Percentiles rank a stretch among this genome's conserved stretches.
phyloP scores from a whole-genome alignment of 345 rosid species.

The Raphanus raphanistrum region DNA sequence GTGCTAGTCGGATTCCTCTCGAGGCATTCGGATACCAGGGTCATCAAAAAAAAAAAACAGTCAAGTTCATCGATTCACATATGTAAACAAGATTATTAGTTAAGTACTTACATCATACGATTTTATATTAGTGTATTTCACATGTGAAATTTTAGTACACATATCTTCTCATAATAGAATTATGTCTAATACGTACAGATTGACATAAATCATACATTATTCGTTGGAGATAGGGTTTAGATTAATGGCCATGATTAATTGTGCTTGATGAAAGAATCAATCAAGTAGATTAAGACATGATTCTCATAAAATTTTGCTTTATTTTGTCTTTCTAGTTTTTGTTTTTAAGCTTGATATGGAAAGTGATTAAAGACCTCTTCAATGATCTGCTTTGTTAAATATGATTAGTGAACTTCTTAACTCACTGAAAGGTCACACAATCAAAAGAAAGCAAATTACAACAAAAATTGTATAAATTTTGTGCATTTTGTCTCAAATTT shows the following conservation, averaged over 20 bases:
- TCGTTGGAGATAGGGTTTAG: constrained; percentile 20
- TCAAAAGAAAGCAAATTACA: constrained; percentile 1
- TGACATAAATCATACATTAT: constrained; percentile 16
- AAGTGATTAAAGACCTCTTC: constrained; percentile 38
- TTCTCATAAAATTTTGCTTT: constrained; percentile 38
- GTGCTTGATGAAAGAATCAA: constrained; percentile 34
- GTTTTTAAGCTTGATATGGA: constrained; percentile 34
- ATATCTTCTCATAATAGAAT: not conserved
- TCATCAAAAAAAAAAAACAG: too few species aligned
- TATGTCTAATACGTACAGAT: not conserved
- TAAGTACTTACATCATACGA: not conserved
- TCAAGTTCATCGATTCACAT: not conserved
- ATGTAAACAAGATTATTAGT: not conserved
- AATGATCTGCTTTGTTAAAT: constrained; percentile 39
- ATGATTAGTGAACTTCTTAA: constrained; percentile 33
- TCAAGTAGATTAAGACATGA: constrained; percentile 36
- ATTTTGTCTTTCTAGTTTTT: constrained; percentile 29
- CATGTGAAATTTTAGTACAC: not conserved
- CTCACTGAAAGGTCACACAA: constrained; percentile 34
- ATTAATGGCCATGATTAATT: constrained; percentile 35
- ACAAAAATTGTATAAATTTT: constrained; percentile 16
- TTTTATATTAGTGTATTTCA: not conserved
- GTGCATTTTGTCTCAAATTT: constrained; percentile 16
- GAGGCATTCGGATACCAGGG: too few species aligned
- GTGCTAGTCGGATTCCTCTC: too few species aligned